A percentile compares a stretch with the other conserved stretches of the same genome.
phyloP scores from a whole-genome alignment of 306 rosid species.

The Begonia loranthoides region DNA sequence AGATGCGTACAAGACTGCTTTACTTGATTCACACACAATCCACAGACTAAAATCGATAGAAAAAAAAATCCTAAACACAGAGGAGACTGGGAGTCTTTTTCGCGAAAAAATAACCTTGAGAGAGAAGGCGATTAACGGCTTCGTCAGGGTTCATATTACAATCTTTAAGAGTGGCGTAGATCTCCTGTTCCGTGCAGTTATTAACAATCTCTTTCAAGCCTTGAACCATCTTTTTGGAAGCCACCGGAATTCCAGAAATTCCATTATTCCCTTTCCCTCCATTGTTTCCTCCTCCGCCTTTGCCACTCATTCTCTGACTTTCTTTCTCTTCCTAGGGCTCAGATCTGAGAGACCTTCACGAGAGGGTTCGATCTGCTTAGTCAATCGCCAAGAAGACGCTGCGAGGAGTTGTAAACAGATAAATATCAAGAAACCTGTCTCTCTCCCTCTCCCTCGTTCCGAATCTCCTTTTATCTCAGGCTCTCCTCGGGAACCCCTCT shows the following conservation, averaged over 20 bases:
- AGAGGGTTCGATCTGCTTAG: slow-evolving; percentile 4
- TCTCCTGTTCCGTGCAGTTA: slow-evolving; percentile 84
- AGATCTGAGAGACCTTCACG: slow-evolving; percentile 29
- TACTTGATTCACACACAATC: no score
- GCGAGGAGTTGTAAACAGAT: slow-evolving; percentile 17
- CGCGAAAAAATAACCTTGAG: slow-evolving; percentile 44
- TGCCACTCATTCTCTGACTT: slow-evolving; percentile 45
- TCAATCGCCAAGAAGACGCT: slow-evolving; percentile 39
- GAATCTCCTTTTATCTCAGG: slow-evolving; percentile 4
- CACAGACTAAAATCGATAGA: no score
- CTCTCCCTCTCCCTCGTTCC: slow-evolving; percentile 7
- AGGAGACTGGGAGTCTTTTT: no score
- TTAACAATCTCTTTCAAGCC: slow-evolving; percentile 83
- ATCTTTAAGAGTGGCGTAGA: slow-evolving; percentile 83
- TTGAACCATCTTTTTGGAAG: slow-evolving; percentile 78
- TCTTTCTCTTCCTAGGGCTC: slow-evolving; percentile 16
- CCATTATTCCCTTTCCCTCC: slow-evolving; percentile 44
- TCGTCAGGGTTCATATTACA: slow-evolving; percentile 99
- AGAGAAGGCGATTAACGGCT: slow-evolving; percentile 93
- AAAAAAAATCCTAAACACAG: no score
- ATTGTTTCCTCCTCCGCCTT: slow-evolving; percentile 30
- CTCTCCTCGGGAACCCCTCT: slow-evolving; percentile 18
- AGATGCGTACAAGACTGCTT: no score
- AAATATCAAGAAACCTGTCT: background rate
- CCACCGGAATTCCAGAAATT: slow-evolving; percentile 59